phyloP scores from a whole-genome alignment of 495 filamentous ascomycete genomes.

The Penicillium chermesinum region DNA sequence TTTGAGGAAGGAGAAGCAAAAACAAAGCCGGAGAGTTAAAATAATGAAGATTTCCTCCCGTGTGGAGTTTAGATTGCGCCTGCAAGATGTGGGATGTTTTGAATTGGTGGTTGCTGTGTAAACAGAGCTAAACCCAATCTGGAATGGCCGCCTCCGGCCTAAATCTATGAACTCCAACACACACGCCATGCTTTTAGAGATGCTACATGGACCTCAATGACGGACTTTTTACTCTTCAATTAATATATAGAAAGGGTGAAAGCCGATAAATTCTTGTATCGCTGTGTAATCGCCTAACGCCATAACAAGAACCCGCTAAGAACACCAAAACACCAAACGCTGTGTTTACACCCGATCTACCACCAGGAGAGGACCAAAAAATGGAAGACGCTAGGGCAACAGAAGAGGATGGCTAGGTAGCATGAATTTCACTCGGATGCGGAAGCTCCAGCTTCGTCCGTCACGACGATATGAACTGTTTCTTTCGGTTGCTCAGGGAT shows the following conservation, averaged over 20 bases:
- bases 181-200: not conserved
- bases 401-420: not conserved
- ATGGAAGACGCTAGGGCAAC: too few relatives aligned
- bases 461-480: conserved; percentile 36
- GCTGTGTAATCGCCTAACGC: not conserved
- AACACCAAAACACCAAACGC: too few relatives aligned
- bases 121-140: conserved; percentile 35
- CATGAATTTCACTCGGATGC: too few relatives aligned
- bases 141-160: conserved; percentile 14
- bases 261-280: not conserved
- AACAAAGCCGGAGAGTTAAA: not conserved
- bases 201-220: not conserved
- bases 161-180: not conserved
- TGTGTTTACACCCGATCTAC: too few relatives aligned
- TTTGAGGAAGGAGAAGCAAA: not conserved
- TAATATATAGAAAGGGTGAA: not conserved
- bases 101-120: conserved; percentile 36
- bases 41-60: not conserved
- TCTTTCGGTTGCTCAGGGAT: conserved; percentile 26
- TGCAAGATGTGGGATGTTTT: conserved; percentile 12
- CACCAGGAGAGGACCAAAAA: too few relatives aligned
- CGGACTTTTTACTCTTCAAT: too few relatives aligned
- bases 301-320: not conserved
- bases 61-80: not conserved
- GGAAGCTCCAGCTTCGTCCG: conserved; percentile 19